Percentiles rank a stretch among this genome's conserved stretches.
These are phyloP conservation scores for Penicillium verrucosum DNA, from an alignment of 2,329 filamentous ascomycete genomes.

Conservation along the genomic window DNA sequence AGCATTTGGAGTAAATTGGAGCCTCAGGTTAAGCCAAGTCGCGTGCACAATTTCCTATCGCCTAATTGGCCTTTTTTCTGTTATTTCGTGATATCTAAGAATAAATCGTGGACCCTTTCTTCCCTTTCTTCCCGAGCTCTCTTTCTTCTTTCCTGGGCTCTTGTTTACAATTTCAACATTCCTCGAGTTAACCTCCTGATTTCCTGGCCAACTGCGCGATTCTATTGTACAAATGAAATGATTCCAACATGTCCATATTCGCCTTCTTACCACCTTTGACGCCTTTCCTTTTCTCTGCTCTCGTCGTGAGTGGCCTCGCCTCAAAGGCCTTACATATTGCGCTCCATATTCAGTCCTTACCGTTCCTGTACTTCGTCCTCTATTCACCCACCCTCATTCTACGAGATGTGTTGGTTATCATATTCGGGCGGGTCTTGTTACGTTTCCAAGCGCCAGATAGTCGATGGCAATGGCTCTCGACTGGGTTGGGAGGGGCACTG, in stretches of 20 bases:
- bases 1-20: background rate
- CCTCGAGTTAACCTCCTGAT: background rate
- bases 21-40: background rate
- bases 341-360: slow-evolving; percentile 32
- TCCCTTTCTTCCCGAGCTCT: background rate
- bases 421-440: slow-evolving; percentile 29
- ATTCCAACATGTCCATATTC: slow-evolving; percentile 21
- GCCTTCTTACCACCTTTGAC: slow-evolving; percentile 19
- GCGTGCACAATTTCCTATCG: slow-evolving; percentile 7
- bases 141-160: background rate
- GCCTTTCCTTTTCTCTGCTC: slow-evolving; percentile 29
- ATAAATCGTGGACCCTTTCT: background rate
- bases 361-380: slow-evolving; percentile 33
- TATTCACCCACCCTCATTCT: slow-evolving; percentile 41
- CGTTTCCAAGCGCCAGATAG: slow-evolving; percentile 21
- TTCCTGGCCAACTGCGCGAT: background rate
- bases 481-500: slow-evolving; percentile 24
- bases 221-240: slow-evolving; percentile 20
- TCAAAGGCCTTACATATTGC: slow-evolving; percentile 35
- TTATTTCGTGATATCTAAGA: slow-evolving; percentile 1
- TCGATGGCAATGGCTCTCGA: slow-evolving; percentile 25
- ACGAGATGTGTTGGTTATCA: slow-evolving; percentile 34
- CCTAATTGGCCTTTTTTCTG: slow-evolving; percentile 6
- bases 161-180: background rate
- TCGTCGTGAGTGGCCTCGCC: slow-evolving; percentile 33